phyloP scores from a whole-genome alignment of 768 basidiomycete species.

The Clavulina sp. region DNA sequence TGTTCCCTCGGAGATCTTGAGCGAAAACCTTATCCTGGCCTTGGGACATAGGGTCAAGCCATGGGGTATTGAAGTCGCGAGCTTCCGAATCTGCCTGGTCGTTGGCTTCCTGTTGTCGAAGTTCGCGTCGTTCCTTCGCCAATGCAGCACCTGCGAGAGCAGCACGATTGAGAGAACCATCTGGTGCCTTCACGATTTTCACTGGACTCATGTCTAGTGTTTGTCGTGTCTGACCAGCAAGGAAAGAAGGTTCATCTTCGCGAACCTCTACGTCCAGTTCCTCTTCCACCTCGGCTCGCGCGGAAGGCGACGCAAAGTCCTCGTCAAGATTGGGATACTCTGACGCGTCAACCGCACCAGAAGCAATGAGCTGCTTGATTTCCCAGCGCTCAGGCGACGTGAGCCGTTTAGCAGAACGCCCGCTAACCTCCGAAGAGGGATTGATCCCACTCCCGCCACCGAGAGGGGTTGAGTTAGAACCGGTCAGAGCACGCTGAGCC shows the following conservation, averaged over 20 bases:
- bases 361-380: constrained; percentile 96
- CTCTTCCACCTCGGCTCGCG: constrained; percentile 79
- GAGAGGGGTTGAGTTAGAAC: constrained; percentile 77
- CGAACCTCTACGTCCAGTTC: constrained; percentile 94
- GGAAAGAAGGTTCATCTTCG: constrained; percentile 92
- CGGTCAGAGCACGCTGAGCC: constrained; percentile 49
- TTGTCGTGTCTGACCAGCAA: constrained; percentile 89
- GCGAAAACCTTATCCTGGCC: constrained; percentile 78
- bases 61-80: constrained; percentile 87
- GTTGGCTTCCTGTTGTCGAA: constrained; percentile 86
- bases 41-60: constrained; percentile 96
- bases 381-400: constrained; percentile 98
- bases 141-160: constrained; percentile 85
- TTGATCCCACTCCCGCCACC: constrained; percentile 29
- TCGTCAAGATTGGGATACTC: constrained; percentile 92
- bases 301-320: constrained; percentile 57
- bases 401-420: constrained; percentile 70
- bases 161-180: constrained; percentile 90
- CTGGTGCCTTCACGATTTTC: constrained; percentile 96
- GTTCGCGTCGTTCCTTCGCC: constrained; percentile 86
- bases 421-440: constrained; percentile 28
- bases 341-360: constrained; percentile 77
- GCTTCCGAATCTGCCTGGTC: constrained; percentile 89
- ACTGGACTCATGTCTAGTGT: constrained; percentile 92
- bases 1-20: constrained; percentile 69